A percentile compares a stretch with the other conserved stretches of the same genome.
These are phyloP conservation scores for Ganoderma resinaceum DNA, from an alignment of 1,284 basidiomycete species.

Conservation along the genomic window DNA sequence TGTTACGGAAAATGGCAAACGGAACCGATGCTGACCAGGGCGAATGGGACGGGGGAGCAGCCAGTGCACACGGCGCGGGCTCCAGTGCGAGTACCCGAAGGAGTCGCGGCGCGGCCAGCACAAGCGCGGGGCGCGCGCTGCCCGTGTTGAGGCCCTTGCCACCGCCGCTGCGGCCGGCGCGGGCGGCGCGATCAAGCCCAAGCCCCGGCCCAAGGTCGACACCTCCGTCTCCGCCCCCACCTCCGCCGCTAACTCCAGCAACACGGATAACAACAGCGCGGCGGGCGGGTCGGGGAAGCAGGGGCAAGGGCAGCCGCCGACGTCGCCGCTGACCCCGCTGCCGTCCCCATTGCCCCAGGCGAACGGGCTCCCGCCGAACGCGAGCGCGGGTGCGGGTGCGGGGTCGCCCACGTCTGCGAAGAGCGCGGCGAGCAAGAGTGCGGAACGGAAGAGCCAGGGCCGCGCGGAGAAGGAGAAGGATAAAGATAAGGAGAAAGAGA, in stretches of 20 bases:
- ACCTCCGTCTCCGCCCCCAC: background rate
- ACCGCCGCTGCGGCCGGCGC: conserved; percentile 16
- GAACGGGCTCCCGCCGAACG: background rate
- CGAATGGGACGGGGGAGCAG: conserved; percentile 36
- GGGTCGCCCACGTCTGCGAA: background rate
- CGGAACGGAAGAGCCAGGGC: conserved; percentile 21
- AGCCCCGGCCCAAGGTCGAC: conserved; percentile 8
- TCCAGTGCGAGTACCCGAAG: conserved; percentile 57
- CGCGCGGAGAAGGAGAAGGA: conserved; percentile 21
- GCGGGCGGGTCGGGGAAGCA: background rate
- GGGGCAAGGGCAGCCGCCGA: background rate
- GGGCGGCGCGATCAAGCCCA: conserved; percentile 5
- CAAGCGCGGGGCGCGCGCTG: conserved; percentile 45
- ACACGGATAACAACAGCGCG: background rate
- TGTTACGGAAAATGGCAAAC: too few species aligned
- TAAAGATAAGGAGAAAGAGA: conserved; percentile 14
- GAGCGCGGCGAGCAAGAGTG: background rate
- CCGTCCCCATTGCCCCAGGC: conserved; percentile 10
- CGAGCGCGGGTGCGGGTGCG: background rate
- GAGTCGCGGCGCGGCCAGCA: conserved; percentile 60
- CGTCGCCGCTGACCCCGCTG: conserved; percentile 27
- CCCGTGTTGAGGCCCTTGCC: conserved; percentile 33
- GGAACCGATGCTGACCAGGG: background rate
- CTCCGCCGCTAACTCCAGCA: background rate
- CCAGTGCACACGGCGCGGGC: conserved; percentile 55